Evolutionary conservation across 2,329 filamentous ascomycete genomes (phyloP).

Genomic region (Alternaria metachromatica): DNA sequence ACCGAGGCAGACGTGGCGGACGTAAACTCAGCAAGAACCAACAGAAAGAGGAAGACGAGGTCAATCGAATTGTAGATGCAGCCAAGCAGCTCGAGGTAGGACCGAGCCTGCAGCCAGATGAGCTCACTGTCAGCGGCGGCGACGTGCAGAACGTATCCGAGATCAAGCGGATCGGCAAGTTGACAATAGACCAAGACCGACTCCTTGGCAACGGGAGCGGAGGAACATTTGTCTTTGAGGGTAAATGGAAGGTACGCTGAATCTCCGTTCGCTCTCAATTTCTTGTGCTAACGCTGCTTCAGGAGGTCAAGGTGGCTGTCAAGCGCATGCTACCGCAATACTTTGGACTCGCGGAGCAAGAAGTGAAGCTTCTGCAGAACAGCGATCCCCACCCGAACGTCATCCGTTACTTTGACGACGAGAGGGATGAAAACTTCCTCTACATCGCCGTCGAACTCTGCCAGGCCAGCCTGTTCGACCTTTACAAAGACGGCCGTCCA

Average conservation of each 20-base stretch:
- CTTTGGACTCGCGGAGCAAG: conserved; percentile 92
- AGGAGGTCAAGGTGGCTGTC: conserved; percentile 86
- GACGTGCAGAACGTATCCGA: conserved; percentile 56
- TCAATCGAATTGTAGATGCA: conserved; percentile 49
- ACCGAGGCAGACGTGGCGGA: conserved; percentile 57
- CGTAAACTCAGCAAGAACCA: conserved; percentile 54
- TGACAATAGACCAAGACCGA: conserved; percentile 65
- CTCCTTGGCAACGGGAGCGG: conserved; percentile 82
- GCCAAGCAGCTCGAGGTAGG: conserved; percentile 47
- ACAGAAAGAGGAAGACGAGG: conserved; percentile 44
- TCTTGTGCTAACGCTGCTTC: conserved; percentile 8
- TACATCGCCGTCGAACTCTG: conserved; percentile 97
- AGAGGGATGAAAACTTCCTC: conserved; percentile 85
- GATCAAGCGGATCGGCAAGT: conserved; percentile 65
- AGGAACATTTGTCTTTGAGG: conserved; percentile 94
- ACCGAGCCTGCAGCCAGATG: conserved; percentile 47
- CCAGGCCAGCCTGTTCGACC: conserved; percentile 89
- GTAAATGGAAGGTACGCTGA: conserved; percentile 74
- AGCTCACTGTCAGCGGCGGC: conserved; percentile 50
- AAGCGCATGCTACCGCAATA: conserved; percentile 97
- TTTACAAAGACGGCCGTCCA: conserved; percentile 71
- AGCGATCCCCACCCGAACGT: conserved; percentile 97
- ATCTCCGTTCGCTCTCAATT: background rate
- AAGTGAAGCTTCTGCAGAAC: conserved; percentile 87
- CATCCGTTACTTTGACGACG: conserved; percentile 93